These are phyloP conservation scores for Naganishia vaughanmartiniae DNA, from an alignment of 768 basidiomycete genomes.

Conservation along the genomic window DNA sequence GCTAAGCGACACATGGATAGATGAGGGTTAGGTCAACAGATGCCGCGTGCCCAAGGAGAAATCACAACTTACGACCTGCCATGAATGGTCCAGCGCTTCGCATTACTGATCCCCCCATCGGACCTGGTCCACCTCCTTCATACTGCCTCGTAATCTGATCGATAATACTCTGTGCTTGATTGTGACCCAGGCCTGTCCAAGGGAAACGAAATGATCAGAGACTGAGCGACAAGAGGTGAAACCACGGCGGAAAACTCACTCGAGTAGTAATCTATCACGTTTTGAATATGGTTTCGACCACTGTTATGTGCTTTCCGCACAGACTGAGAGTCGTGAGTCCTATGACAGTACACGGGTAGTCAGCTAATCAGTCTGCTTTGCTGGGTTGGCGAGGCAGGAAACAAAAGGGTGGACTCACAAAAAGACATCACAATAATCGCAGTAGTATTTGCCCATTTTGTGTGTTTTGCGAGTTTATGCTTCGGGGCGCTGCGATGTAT, in stretches of 20 bases:
- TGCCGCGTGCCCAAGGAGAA: background rate
- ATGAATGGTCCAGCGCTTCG: constrained; percentile 19
- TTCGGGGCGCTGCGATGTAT: background rate
- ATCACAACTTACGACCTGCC: constrained; percentile 3
- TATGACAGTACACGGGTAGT: background rate
- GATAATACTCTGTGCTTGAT: constrained; percentile 96
- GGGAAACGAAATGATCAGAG: background rate
- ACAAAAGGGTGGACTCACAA: constrained; percentile 31
- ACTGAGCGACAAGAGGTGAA: background rate
- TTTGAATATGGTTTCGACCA: constrained; percentile 91
- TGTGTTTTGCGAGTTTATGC: background rate
- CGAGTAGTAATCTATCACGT: constrained; percentile 95
- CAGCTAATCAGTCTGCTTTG: background rate
- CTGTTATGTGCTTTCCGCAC: constrained; percentile 98
- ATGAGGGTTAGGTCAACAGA: background rate
- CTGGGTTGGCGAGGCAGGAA: background rate
- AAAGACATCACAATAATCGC: constrained; percentile 46
- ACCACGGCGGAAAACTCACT: constrained; percentile 59
- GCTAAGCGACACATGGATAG: background rate
- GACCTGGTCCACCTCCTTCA: constrained; percentile 56
- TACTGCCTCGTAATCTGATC: constrained; percentile 96
- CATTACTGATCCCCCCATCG: constrained; percentile 18
- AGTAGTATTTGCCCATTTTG: constrained; percentile 47
- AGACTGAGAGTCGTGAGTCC: constrained; percentile 32
- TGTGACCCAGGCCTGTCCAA: constrained; percentile 61